Evolutionary conservation across 495 filamentous ascomycete species (phyloP).

Genomic region (Ascobolus immersus): DNA sequence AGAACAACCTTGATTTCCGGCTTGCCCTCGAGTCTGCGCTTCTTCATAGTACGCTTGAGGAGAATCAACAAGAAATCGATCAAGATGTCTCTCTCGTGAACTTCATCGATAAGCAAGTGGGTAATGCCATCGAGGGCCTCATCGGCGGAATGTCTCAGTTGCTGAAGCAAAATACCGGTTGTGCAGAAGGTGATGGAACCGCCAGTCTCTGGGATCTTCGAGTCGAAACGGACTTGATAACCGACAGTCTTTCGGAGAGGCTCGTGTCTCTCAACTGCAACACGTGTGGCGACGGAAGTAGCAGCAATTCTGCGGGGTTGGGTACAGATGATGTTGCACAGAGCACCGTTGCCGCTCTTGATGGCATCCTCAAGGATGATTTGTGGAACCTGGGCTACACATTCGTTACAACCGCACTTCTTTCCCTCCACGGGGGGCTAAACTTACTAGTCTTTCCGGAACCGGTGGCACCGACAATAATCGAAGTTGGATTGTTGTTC

Average conservation of each 20-base stretch:
- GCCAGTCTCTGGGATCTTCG: conserved; percentile 17
- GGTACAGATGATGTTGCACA: conserved; percentile 31
- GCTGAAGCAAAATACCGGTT: conserved; percentile 28
- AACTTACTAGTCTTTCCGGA: conserved; percentile 30
- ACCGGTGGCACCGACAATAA: conserved; percentile 32
- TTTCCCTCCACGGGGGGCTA: background rate
- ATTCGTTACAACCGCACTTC: conserved; percentile 3
- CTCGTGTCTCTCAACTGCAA: conserved; percentile 29
- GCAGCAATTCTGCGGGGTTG: conserved; percentile 34
- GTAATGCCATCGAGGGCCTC: conserved; percentile 21
- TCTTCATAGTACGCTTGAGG: conserved; percentile 23
- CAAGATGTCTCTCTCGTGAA: conserved; percentile 31
- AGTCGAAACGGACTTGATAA: conserved; percentile 28
- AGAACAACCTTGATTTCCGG: conserved; percentile 26
- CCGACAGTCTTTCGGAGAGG: conserved; percentile 25
- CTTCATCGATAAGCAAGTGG: conserved; percentile 35
- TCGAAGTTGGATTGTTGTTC: conserved; percentile 24
- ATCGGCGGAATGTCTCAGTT: conserved; percentile 22
- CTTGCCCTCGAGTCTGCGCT: conserved; percentile 17
- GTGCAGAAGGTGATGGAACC: conserved; percentile 33
- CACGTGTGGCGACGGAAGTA: conserved; percentile 27
- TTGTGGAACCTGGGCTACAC: conserved; percentile 29
- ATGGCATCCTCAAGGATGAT: conserved; percentile 31
- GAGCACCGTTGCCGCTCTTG: conserved; percentile 17
- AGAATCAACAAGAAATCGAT: conserved; percentile 32